Base-by-base conservation (phyloP, 2,329 filamentous ascomycete species). In the Colletotrichum graminicola region DNA sequence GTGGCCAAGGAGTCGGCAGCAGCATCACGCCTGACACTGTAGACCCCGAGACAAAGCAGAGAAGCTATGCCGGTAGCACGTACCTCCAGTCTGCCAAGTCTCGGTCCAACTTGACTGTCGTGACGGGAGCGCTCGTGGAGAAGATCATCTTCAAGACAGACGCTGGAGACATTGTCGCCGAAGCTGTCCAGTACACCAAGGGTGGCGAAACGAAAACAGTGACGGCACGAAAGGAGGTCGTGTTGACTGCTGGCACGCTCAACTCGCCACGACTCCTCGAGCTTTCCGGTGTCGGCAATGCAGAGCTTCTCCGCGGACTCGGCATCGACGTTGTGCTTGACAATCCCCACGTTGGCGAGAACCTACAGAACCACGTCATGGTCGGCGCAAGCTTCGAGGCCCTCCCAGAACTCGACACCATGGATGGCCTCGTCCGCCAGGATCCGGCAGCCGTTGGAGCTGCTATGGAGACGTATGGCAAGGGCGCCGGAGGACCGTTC, bases 251-350 rank as follows among this genome's bases (percentile, higher is more conserved):
- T 7, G 84, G 84, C 2, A 76, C 80, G 0, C 78, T 85, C 71
- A 80, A 84, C 63, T 80, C 80, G 0, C 83, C 85, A 5, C 78
- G 81, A 23, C 75, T 86, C 36, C 79, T 86, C 6, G 81, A 86
- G 73, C 77, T 84, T 8, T 84, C 82, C 2, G 82, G 83, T 1
- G 78, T 85, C 55, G 84, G 84, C 26, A 72, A 78, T 8, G 75
- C 74, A 34, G 71, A 71, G 2, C 75, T 82, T 6, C 76, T 86
- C 0, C 73, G 77, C 18, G 74, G 76, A 62, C 75, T 77, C 7
- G 77, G 75, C 5, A 77, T 82, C 21, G 69, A 77, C 3, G 72
- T 80, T 2, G 65, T 82, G 3, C 75, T 80, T 6, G 76, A 83
- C 47, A 77, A 77, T 21, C 78, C 80, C 1, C 75, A 78, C 43